phyloP scores from a whole-genome alignment of 495 filamentous ascomycete species.

The Cladorrhinum samala region DNA sequence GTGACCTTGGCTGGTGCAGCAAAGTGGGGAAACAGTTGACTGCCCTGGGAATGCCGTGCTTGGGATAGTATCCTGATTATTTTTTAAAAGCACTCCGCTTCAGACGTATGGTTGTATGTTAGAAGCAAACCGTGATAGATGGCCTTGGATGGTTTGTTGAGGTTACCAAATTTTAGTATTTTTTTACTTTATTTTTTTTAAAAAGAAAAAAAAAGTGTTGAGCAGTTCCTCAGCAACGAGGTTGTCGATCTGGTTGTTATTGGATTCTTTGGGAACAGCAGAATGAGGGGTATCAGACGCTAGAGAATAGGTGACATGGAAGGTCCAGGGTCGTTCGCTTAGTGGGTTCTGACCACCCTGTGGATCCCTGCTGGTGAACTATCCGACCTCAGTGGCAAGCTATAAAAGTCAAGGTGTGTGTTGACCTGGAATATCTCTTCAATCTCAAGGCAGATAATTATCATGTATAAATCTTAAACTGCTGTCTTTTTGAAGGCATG shows the following conservation, averaged over 20 bases:
- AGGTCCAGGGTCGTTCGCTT: not conserved
- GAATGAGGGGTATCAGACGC: slow-evolving; percentile 6
- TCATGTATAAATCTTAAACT: too few species aligned
- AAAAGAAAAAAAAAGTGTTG: not conserved
- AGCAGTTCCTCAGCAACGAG: slow-evolving; percentile 2
- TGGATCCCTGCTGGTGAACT: not conserved
- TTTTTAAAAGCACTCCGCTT: too few species aligned
- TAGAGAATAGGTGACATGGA: not conserved
- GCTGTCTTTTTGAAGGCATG: too few species aligned
- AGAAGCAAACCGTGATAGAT: too few species aligned
- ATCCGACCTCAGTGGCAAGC: not conserved
- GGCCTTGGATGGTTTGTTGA: too few species aligned
- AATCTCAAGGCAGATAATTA: too few species aligned
- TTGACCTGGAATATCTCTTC: not conserved
- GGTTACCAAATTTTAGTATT: too few species aligned
- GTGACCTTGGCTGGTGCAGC: not conserved
- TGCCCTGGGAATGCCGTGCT: too few species aligned
- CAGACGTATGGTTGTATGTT: too few species aligned
- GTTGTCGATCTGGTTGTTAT: not conserved
- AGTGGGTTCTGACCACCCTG: not conserved
- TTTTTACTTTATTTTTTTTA: too few species aligned
- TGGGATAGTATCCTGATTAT: too few species aligned
- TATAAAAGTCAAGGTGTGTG: not conserved
- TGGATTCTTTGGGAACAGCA: not conserved
- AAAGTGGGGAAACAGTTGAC: not conserved